Percentiles rank a stretch among this genome's conserved stretches.
phyloP scores from a whole-genome alignment of 257 asterid genomes.

The Echium plantagineum region DNA sequence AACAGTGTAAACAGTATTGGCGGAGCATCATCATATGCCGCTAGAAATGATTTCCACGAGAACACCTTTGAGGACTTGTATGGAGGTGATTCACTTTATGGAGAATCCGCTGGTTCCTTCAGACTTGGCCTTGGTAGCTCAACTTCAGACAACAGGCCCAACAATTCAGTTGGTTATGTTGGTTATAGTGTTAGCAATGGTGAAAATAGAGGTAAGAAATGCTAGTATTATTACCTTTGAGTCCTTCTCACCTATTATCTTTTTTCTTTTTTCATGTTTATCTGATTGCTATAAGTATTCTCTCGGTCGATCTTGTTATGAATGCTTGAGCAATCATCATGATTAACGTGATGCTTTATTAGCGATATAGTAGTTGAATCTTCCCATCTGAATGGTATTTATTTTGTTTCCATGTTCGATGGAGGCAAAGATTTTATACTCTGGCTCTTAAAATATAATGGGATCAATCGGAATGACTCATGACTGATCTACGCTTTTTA shows the following conservation, averaged over 20 bases:
- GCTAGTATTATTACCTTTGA: conserved; percentile 1
- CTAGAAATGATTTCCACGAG: conserved; percentile 28
- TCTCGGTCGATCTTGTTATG: neutral
- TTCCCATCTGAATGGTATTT: too few relatives aligned
- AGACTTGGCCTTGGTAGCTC: conserved; percentile 39
- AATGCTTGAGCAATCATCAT: neutral
- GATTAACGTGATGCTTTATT: neutral
- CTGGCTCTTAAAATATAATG: too few relatives aligned
- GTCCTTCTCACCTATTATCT: neutral
- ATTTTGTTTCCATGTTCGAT: too few relatives aligned
- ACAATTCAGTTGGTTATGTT: conserved; percentile 35
- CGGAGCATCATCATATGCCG: conserved; percentile 27
- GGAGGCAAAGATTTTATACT: too few relatives aligned
- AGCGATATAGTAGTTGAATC: too few relatives aligned
- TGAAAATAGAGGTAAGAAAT: conserved; percentile 54
- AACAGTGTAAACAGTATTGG: conserved; percentile 28
- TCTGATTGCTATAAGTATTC: neutral
- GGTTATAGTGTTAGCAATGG: conserved; percentile 52
- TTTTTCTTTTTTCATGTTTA: neutral
- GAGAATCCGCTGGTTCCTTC: conserved; percentile 35
- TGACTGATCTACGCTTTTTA: too few relatives aligned
- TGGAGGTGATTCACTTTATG: conserved; percentile 29
- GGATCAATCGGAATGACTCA: too few relatives aligned
- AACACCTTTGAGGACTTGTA: conserved; percentile 32
- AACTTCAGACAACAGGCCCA: conserved; percentile 34